Evolutionary conservation across 1,139 yeast species (phyloP), one percentile per base, ranked within the genome.

Genomic region (Debaryomyces subglobosus): DNA sequence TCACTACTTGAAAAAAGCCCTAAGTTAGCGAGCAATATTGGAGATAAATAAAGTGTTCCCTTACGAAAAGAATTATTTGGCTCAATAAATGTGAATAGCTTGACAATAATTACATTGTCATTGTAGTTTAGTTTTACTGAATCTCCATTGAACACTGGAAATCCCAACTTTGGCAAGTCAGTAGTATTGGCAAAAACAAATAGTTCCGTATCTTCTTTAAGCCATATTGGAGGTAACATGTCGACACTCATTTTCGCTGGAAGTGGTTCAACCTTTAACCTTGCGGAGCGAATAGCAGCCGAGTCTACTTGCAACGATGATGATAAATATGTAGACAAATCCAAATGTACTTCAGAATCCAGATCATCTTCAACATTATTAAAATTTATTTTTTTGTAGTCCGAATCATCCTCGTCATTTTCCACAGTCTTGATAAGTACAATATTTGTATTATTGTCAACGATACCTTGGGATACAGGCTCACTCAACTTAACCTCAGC

Each of bases 381-480:
- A n/a, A n/a, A n/a, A n/a, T n/a, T n/a, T n/a, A n/a, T n/a, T n/a
- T n/a, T n/a, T n/a, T n/a, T 50, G 43, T 43, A 49, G 10, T 35
- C 43, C 8, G 32, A 39, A 41, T 37, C 48, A 13, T 48, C 48
- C 29, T 40, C 46, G 6, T 46, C 51, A 13, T 45, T 55, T 27
- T 52, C 52, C n/a, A 59, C 54, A 27, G 68, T 72, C 52, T 75
- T 78, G 15, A 84, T 78, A 44, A 86, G 65, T 1, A 84, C 77
- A n/a, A 86, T 68, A 24, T 70, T 70, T 0, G 90, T 83, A 7
- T 59, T 58, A 1, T 53, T 53, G 35, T 64, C 64, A 2, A 78
- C 64, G n/a, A 63, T 56, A 1, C 96, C 96, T 61, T 87, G 95
- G 39, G 80, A 81, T 1, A 82, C 75, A 0, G 96, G 96, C 55